Conservation (phyloP, 2,329 filamentous ascomycete species). For the Cytospora piceae region DNA sequence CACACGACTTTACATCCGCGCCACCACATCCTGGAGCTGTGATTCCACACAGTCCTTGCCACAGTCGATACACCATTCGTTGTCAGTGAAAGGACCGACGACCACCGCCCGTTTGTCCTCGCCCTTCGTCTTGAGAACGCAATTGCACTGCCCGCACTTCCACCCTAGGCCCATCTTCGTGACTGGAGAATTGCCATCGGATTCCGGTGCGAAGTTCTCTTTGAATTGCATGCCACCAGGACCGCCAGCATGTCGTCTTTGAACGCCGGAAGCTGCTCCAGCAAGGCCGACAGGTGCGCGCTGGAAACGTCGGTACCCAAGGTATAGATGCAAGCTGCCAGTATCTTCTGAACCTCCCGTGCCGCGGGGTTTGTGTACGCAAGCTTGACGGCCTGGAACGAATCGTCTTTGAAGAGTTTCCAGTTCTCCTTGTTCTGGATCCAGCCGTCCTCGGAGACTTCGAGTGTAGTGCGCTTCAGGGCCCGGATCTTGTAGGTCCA, state of each 20-base stretch:
- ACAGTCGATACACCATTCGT: neutral
- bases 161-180: too few relatives aligned
- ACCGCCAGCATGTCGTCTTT: neutral
- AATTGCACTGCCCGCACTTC: neutral
- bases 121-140: too few relatives aligned
- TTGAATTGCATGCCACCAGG: neutral
- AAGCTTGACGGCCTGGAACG: neutral
- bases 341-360: neutral
- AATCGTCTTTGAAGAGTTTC: neutral
- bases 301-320: neutral
- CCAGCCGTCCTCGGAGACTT: too few relatives aligned
- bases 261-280: neutral
- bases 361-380: neutral
- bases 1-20: neutral
- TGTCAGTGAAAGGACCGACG: neutral
- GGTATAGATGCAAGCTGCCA: neutral
- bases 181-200: neutral
- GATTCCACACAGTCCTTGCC: neutral
- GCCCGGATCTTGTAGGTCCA: neutral
- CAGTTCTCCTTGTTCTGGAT: neutral
- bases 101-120: too few relatives aligned
- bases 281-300: neutral
- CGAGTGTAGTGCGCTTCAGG: neutral
- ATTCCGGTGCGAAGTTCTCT: neutral
- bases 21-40: neutral